These are phyloP conservation scores for Talaromyces sp. DNA, from an alignment of 2,329 filamentous ascomycete species.

Conservation along the genomic window DNA sequence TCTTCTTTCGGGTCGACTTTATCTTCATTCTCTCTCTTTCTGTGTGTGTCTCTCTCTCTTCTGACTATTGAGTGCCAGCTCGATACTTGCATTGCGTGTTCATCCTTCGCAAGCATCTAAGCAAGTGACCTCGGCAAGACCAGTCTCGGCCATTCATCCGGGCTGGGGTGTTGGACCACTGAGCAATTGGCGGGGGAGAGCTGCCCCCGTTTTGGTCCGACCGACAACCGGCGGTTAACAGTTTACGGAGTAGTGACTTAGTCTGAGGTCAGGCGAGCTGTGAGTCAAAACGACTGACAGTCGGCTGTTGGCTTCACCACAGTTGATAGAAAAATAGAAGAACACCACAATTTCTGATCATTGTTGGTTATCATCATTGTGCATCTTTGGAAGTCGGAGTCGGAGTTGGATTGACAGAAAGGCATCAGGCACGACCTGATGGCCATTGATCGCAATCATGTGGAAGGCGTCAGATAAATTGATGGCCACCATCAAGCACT, in stretches of 20 bases:
- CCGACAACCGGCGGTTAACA: constrained; percentile 7
- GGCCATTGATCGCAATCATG: constrained; percentile 52
- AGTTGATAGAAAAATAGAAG: too few relatives aligned
- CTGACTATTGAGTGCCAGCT: not conserved
- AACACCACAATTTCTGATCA: too few relatives aligned
- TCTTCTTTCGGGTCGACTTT: not conserved
- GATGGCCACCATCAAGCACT: constrained; percentile 97
- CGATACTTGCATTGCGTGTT: not conserved
- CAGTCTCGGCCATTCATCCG: constrained; percentile 1
- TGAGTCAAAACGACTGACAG: not conserved
- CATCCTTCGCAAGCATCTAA: not conserved
- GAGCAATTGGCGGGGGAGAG: constrained; percentile 15
- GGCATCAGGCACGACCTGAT: constrained; percentile 15
- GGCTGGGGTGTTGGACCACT: not conserved
- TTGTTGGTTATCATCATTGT: too few relatives aligned
- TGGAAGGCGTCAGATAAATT: constrained; percentile 87
- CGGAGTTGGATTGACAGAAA: not conserved
- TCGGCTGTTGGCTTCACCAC: not conserved
- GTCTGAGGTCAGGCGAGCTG: constrained; percentile 3
- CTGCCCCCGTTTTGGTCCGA: constrained; percentile 23
- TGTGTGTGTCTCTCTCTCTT: not conserved
- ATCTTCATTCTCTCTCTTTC: not conserved
- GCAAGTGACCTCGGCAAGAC: constrained; percentile 20
- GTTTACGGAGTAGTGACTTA: not conserved
- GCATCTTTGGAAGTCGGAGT: too few relatives aligned